A percentile compares a stretch with the other conserved stretches of the same genome.
These are phyloP conservation scores for Penicillium carneum DNA, from an alignment of 2,329 filamentous ascomycete species.

Conservation along the genomic window DNA sequence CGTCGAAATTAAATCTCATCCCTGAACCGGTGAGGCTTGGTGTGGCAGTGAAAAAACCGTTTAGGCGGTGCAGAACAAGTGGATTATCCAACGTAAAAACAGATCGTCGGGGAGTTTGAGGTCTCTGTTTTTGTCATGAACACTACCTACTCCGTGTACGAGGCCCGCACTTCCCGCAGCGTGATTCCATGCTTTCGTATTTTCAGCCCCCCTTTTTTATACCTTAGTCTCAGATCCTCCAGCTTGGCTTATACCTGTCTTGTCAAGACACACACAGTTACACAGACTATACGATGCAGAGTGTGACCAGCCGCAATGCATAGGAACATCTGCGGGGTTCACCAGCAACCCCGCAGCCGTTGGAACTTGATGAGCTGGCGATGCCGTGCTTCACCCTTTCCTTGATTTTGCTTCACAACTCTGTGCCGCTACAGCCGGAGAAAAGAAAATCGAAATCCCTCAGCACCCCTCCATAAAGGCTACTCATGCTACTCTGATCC, in stretches of 20 bases:
- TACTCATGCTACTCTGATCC: slow-evolving; percentile 5
- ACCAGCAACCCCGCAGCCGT: slow-evolving; percentile 26
- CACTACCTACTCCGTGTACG: slow-evolving; percentile 1
- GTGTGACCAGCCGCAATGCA: slow-evolving; percentile 15
- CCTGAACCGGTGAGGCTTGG: slow-evolving; percentile 38
- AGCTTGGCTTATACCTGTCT: background rate
- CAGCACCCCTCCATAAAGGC: slow-evolving; percentile 12
- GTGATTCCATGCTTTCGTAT: background rate
- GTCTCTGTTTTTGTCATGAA: slow-evolving; percentile 31
- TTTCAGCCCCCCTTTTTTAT: background rate
- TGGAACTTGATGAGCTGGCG: slow-evolving; percentile 32
- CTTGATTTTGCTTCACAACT: slow-evolving; percentile 20
- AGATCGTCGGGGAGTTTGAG: slow-evolving; percentile 37
- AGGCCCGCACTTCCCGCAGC: slow-evolving; percentile 2
- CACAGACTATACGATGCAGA: background rate
- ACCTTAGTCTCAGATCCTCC: background rate
- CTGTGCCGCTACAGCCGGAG: slow-evolving; percentile 22
- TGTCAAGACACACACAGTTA: background rate
- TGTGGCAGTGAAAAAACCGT: slow-evolving; percentile 43
- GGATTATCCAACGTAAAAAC: slow-evolving; percentile 22
- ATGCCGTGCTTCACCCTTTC: slow-evolving; percentile 29
- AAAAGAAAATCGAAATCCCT: background rate
- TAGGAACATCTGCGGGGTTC: slow-evolving; percentile 30
- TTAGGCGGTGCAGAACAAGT: slow-evolving; percentile 41
- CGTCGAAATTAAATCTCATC: slow-evolving; percentile 5